Evolutionary conservation across 2,329 filamentous ascomycete genomes (phyloP).

Genomic region (Aspergillus sp.): DNA sequence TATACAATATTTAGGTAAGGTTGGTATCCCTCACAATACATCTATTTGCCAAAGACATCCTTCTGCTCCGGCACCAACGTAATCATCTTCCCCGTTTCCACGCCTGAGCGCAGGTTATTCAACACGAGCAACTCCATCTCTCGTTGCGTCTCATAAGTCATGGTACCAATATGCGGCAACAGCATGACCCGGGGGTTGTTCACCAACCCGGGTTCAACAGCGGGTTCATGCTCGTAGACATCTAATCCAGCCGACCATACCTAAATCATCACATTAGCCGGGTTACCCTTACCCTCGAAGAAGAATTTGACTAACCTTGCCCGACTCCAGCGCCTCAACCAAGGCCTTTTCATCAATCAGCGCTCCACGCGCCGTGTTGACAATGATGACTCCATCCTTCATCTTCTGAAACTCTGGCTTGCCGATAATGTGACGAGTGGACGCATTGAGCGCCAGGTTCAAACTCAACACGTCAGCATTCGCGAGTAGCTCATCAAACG

Average conservation of each 20-base stretch:
- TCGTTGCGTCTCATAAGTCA: slow-evolving; percentile 61
- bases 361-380: slow-evolving; percentile 49
- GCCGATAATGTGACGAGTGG: slow-evolving; percentile 50
- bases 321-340: slow-evolving; percentile 47
- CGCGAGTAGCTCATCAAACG: slow-evolving; percentile 50
- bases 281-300: background rate
- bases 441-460: slow-evolving; percentile 48
- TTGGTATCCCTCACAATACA: background rate
- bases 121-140: slow-evolving; percentile 64
- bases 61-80: slow-evolving; percentile 66
- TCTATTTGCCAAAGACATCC: slow-evolving; percentile 26
- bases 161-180: slow-evolving; percentile 63
- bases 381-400: slow-evolving; percentile 49
- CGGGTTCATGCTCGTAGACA: slow-evolving; percentile 51
- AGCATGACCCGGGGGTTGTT: slow-evolving; percentile 52
- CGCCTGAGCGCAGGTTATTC: slow-evolving; percentile 58
- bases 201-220: slow-evolving; percentile 50
- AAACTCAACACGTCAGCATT: slow-evolving; percentile 50
- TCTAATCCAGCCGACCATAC: slow-evolving; percentile 49
- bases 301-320: slow-evolving; percentile 38
- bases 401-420: slow-evolving; percentile 48
- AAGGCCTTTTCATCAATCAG: slow-evolving; percentile 52
- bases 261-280: slow-evolving; percentile 18
- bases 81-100: slow-evolving; percentile 59
- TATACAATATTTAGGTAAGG: too few relatives aligned